phyloP scores from a whole-genome alignment of 1,139 yeast species.

The Suhomyces maxii region DNA sequence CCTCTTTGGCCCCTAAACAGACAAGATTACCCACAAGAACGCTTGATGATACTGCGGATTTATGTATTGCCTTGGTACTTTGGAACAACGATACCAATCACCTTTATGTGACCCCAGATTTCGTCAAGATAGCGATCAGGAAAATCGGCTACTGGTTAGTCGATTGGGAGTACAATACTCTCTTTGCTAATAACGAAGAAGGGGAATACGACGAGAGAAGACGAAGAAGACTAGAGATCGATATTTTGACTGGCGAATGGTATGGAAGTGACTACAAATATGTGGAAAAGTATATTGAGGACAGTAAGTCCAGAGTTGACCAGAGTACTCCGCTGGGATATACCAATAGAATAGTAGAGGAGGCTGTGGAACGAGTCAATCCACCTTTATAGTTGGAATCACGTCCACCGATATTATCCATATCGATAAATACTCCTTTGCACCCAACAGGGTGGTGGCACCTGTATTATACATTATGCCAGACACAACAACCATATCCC shows the following conservation, averaged over 20 bases:
- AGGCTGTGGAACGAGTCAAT: slow-evolving; percentile 33
- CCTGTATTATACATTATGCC: too few relatives aligned
- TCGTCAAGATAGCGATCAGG: slow-evolving; percentile 41
- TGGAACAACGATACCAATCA: slow-evolving; percentile 22
- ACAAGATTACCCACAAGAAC: slow-evolving; percentile 37
- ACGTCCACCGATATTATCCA: too few relatives aligned
- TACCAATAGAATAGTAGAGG: slow-evolving; percentile 40
- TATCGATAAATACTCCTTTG: too few relatives aligned
- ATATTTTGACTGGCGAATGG: slow-evolving; percentile 49
- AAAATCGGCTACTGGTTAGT: slow-evolving; percentile 49
- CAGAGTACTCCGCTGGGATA: slow-evolving; percentile 34
- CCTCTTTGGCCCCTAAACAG: slow-evolving; percentile 39
- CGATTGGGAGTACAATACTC: slow-evolving; percentile 39
- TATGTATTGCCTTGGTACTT: slow-evolving; percentile 31
- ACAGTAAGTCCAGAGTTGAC: slow-evolving; percentile 21
- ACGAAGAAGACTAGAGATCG: slow-evolving; percentile 28
- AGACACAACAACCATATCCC: too few relatives aligned
- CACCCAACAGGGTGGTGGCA: too few relatives aligned
- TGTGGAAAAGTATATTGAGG: slow-evolving; percentile 31
- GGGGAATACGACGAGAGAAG: slow-evolving; percentile 15
- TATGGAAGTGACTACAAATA: slow-evolving; percentile 46
- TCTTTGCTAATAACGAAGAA: slow-evolving; percentile 12
- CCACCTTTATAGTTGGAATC: slow-evolving; percentile 35
- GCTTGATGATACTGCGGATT: slow-evolving; percentile 27
- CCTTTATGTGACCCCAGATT: slow-evolving; percentile 40